phyloP scores from a whole-genome alignment of 1,284 basidiomycete genomes.

The Agroathelia rolfsii region DNA sequence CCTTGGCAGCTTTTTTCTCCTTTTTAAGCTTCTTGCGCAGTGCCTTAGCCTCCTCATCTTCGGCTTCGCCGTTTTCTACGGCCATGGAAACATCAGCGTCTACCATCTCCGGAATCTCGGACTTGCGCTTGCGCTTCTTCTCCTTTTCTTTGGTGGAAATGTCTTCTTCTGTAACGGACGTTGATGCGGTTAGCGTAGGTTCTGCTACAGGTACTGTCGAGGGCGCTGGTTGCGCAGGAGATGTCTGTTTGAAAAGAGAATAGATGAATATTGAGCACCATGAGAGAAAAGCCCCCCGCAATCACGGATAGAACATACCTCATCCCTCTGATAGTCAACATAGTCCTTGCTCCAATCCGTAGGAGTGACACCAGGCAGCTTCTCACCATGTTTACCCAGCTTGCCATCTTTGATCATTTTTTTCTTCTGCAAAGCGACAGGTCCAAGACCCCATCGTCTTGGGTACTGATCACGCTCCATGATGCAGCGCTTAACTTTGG shows the following conservation, averaged over 20 bases:
- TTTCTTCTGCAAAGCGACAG: conserved; percentile 96
- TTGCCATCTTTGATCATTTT: conserved; percentile 95
- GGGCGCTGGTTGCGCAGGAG: conserved; percentile 34
- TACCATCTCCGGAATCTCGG: conserved; percentile 37
- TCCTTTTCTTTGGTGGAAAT: conserved; percentile 38
- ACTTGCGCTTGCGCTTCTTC: conserved; percentile 67
- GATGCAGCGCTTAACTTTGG: conserved; percentile 98
- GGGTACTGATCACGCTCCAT: conserved; percentile 99
- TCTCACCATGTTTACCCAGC: conserved; percentile 93
- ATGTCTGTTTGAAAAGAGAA: conserved; percentile 23
- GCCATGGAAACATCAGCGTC: conserved; percentile 34
- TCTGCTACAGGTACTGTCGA: conserved; percentile 18
- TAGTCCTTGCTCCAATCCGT: conserved; percentile 88
- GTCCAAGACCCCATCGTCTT: conserved; percentile 95
- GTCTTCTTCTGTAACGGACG: conserved; percentile 21
- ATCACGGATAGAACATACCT: conserved; percentile 23
- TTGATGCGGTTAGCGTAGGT: conserved; percentile 14
- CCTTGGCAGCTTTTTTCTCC: conserved; percentile 40
- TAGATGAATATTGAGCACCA: conserved; percentile 6
- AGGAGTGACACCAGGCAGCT: conserved; percentile 86
- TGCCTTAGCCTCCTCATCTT: no score
- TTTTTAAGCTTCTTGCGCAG: conserved; percentile 44
- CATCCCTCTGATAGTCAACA: conserved; percentile 81
- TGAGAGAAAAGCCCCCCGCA: conserved; percentile 15
- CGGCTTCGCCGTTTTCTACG: conserved; percentile 27